Conservation (phyloP, 2,329 filamentous ascomycete genomes). For the Xylariaceae sp. region DNA sequence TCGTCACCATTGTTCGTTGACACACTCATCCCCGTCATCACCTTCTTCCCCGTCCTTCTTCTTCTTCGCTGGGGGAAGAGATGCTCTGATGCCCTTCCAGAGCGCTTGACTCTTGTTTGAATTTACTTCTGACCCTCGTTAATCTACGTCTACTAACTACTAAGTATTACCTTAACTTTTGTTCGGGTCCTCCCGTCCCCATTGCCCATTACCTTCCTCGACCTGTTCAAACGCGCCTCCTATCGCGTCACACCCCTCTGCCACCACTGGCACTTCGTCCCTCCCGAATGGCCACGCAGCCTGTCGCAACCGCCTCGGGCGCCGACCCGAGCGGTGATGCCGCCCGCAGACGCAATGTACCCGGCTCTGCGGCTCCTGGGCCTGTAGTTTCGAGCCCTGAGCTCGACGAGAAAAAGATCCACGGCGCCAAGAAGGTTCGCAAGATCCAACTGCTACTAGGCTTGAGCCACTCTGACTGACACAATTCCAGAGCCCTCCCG, state of each 20-base stretch:
- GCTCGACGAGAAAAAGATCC: conserved; percentile 59
- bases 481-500: conserved; percentile 45
- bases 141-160: neutral
- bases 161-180: conserved; percentile 8
- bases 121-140: conserved; percentile 18
- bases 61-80: conserved; percentile 4
- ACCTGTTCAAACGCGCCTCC: neutral
- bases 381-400: conserved; percentile 39
- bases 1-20: conserved; percentile 11
- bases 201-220: neutral
- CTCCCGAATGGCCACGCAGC: conserved; percentile 50
- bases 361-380: conserved; percentile 39
- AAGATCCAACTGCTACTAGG: conserved; percentile 1
- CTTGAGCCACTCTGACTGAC: conserved; percentile 4
- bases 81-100: conserved; percentile 8
- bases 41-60: neutral
- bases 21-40: conserved; percentile 7
- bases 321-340: conserved; percentile 54
- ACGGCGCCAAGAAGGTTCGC: conserved; percentile 51
- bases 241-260: neutral
- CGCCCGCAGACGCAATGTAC: conserved; percentile 55
- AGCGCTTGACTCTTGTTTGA: conserved; percentile 7
- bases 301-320: conserved; percentile 58
- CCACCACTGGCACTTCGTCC: neutral
- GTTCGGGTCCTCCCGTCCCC: conserved; percentile 1